Percentiles rank a stretch among this genome's conserved stretches.
These are phyloP conservation scores for Magnaporthiopsis rhizophila DNA, from an alignment of 2,329 filamentous ascomycete species.

Conservation along the genomic window DNA sequence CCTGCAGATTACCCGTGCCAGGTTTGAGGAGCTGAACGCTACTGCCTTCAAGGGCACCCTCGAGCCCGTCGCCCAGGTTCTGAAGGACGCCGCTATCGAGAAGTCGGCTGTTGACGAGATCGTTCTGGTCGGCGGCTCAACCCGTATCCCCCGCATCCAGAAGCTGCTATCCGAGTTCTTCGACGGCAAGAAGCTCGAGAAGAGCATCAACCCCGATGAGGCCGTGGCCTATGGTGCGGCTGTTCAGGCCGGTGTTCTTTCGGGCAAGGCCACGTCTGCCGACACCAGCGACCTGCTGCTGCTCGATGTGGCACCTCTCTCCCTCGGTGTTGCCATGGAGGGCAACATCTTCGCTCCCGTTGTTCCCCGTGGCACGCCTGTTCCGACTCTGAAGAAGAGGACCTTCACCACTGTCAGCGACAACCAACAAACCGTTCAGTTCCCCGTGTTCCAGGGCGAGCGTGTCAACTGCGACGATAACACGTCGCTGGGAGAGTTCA, in stretches of 20 bases:
- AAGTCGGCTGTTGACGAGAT: slow-evolving; percentile 96
- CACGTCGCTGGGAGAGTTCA: slow-evolving; percentile 96
- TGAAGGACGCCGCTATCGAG: slow-evolving; percentile 83
- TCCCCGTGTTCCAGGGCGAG: slow-evolving; percentile 94
- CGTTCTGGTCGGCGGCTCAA: slow-evolving; percentile 96
- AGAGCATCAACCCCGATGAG: slow-evolving; percentile 99
- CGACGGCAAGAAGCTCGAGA: slow-evolving; percentile 99
- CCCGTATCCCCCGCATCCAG: slow-evolving; percentile 98
- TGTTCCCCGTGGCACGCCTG: slow-evolving; percentile 69
- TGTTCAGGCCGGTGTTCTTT: slow-evolving; percentile 97
- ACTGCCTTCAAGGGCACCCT: slow-evolving; percentile 91
- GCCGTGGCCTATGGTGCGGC: slow-evolving; percentile 98
- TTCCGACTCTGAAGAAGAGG: slow-evolving; percentile 73
- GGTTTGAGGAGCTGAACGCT: slow-evolving; percentile 97
- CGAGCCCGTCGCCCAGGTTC: slow-evolving; percentile 90
- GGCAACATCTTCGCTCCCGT: slow-evolving; percentile 98
- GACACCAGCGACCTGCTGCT: slow-evolving; percentile 93
- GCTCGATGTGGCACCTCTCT: slow-evolving; percentile 92
- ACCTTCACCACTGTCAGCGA: slow-evolving; percentile 85
- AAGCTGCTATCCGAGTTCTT: slow-evolving; percentile 99
- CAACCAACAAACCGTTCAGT: slow-evolving; percentile 75
- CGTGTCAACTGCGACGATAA: slow-evolving; percentile 98
- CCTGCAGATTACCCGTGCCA: slow-evolving; percentile 92
- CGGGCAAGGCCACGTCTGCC: slow-evolving; percentile 91
- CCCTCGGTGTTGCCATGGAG: slow-evolving; percentile 98